Evolutionary conservation across 768 basidiomycete species (phyloP), one percentile per base, ranked within the genome.

Genomic region (Galerina marginata): DNA sequence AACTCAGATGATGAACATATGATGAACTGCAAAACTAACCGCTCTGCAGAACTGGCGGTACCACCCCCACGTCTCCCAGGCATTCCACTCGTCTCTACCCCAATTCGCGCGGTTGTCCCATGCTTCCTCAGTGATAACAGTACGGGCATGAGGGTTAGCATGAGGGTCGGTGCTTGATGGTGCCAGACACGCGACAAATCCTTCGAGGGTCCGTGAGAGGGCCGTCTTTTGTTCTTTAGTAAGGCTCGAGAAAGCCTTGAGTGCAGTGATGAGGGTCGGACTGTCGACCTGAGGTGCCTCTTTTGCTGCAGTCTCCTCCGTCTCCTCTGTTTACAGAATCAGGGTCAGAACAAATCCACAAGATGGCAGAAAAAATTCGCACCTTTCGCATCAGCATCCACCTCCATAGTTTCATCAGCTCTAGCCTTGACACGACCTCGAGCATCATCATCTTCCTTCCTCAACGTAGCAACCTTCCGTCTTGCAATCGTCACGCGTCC

Each of bases 61-160:
- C 94, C 94, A 96, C 2, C 91, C 88, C 90, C 92, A 94, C 0
- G 89, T 91, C 75, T 92, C 88, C 93, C 92, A 95, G 1, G 84
- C 80, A 68, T 84, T 83, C 94, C 94, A 96, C 56, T 91, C 88
- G 26, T 86, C 84, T 39, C 84, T 81, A 20, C 79, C 80, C 92
- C 92, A 94, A 33, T 77, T 82, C 1, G 78, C 79, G 23, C 91
- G 88, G 44, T 84, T 84, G 37, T 86, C 80, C 93, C 93, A 95
- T 0, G 86, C 83, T 4, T 81, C 77, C 65, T 87, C 86, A 3
- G 81, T 80, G 29, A 95, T 83, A 39, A 93, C 85, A 23, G 76
- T 77, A 16, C 80, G 77, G 1, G 86, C 76, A 55, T 81, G 75
- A 2, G 82, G 77, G 59, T 83, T 87, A n/a, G 84, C 79, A 59